A percentile compares a stretch with the other conserved stretches of the same genome.
Evolutionary conservation across 2,329 filamentous ascomycete genomes (phyloP).

Genomic region (Claviceps arundinis): DNA sequence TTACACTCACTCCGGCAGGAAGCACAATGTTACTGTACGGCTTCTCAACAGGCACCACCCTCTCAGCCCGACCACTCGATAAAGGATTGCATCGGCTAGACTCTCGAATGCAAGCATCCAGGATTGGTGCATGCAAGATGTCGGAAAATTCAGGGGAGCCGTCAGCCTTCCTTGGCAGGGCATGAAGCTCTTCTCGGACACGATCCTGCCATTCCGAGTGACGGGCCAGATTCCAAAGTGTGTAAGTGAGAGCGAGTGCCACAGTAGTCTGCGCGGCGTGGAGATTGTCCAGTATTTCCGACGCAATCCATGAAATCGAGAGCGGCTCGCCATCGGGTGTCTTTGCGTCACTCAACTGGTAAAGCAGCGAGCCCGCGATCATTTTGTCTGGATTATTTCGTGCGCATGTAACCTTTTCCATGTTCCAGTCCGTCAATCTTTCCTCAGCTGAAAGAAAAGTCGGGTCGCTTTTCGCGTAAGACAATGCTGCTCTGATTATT

Average conservation of each 20-base stretch:
- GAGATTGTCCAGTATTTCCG: conserved; percentile 4
- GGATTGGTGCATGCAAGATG: conserved; percentile 1
- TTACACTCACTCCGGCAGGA: background rate
- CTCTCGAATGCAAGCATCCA: conserved; percentile 4
- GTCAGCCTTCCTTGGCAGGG: background rate
- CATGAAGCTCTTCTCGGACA: background rate
- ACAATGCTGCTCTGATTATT: background rate
- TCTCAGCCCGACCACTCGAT: conserved; percentile 4
- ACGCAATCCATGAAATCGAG: conserved; percentile 1
- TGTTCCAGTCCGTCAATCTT: conserved; percentile 3
- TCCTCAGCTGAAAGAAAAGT: conserved; percentile 4
- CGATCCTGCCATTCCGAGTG: conserved; percentile 1
- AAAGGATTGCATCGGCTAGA: background rate
- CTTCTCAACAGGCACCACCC: conserved; percentile 1
- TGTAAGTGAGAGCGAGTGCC: conserved; percentile 2
- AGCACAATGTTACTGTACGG: conserved; percentile 1
- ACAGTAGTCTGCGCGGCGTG: conserved; percentile 4
- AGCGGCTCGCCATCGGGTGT: background rate
- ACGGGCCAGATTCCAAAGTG: conserved; percentile 4
- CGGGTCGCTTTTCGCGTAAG: background rate
- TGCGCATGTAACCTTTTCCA: background rate
- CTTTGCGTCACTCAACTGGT: conserved; percentile 2
- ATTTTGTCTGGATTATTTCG: background rate
- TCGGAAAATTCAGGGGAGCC: conserved; percentile 1
- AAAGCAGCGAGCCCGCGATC: background rate